Percentiles rank a stretch among this genome's conserved stretches.
These are phyloP conservation scores for Scedosporium apiospermum DNA, from an alignment of 2,329 filamentous ascomycete genomes.

Conservation along the genomic window DNA sequence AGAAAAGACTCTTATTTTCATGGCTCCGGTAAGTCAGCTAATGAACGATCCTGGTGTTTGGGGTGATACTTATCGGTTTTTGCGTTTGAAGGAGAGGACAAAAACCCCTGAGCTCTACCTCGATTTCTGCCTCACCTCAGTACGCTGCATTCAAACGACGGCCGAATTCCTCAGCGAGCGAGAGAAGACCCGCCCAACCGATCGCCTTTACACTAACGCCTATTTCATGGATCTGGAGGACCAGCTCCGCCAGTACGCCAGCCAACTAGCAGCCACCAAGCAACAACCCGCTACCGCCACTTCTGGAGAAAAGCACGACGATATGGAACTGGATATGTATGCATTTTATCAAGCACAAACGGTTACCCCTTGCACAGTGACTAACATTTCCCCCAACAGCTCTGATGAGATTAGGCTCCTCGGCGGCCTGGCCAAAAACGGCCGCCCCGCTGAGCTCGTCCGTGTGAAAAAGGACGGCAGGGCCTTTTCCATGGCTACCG, in stretches of 20 bases:
- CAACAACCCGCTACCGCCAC: conserved; percentile 27
- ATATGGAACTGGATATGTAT: conserved; percentile 37
- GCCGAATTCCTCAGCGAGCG: conserved; percentile 77
- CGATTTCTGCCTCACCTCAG: conserved; percentile 81
- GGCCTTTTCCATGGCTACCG: conserved; percentile 66
- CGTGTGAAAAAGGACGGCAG: conserved; percentile 73
- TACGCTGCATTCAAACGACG: conserved; percentile 82
- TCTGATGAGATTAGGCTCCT: conserved; percentile 67
- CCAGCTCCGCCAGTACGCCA: conserved; percentile 84
- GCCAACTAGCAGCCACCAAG: conserved; percentile 68
- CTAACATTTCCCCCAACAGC: conserved; percentile 18
- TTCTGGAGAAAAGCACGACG: conserved; percentile 44
- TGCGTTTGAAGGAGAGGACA: conserved; percentile 67
- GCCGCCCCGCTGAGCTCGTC: conserved; percentile 74
- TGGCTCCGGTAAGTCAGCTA: conserved; percentile 81
- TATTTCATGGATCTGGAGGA: conserved; percentile 96
- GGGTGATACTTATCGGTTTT: conserved; percentile 60
- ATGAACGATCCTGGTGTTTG: conserved; percentile 45
- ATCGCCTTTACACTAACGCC: conserved; percentile 87
- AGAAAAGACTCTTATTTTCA: conserved; percentile 85
- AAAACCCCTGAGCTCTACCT: conserved; percentile 64
- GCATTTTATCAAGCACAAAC: conserved; percentile 1
- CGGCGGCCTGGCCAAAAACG: conserved; percentile 73
- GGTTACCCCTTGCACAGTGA: conserved; percentile 16
- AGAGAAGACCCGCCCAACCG: conserved; percentile 74